phyloP scores from a whole-genome alignment of 352 stramenopile species.

The Globisporangium middletonii region DNA sequence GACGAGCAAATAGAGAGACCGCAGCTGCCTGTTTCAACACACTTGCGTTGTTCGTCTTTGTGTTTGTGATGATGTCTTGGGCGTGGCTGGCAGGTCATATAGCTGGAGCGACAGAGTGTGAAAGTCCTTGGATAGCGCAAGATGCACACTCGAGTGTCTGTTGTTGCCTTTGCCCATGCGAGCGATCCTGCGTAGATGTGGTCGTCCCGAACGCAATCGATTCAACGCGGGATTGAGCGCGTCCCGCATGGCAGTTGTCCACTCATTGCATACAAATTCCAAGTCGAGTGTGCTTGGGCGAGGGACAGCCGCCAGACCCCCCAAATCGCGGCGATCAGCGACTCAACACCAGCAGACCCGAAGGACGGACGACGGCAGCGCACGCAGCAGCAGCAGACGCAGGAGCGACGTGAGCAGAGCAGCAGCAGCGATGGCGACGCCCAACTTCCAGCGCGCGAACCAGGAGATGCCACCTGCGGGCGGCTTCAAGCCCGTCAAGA shows the following conservation, averaged over 20 bases:
- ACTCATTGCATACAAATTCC: too few species aligned
- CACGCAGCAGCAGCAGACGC: not conserved
- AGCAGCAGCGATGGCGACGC: slow-evolving; percentile 63
- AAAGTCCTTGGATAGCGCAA: not conserved
- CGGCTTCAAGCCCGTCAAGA: slow-evolving; percentile 71
- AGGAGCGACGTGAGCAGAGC: not conserved
- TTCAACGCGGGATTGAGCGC: too few species aligned
- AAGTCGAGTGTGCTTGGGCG: not conserved
- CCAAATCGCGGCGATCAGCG: not conserved
- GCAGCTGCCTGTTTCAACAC: too few species aligned
- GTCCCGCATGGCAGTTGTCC: too few species aligned
- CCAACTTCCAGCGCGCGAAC: slow-evolving; percentile 63
- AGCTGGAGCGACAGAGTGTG: too few species aligned
- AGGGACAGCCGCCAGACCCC: not conserved
- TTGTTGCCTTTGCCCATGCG: not conserved
- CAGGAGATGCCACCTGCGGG: slow-evolving; percentile 82
- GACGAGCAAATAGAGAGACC: too few species aligned
- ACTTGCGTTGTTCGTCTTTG: too few species aligned
- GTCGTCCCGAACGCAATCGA: not conserved
- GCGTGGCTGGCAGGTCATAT: too few species aligned
- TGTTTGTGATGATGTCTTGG: too few species aligned
- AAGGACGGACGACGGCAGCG: not conserved
- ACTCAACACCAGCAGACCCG: too few species aligned
- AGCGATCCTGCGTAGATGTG: not conserved
- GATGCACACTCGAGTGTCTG: not conserved